phyloP scores from a whole-genome alignment of 192 early-diverging fungal genomes.

The Umbelopsis isabellina region DNA sequence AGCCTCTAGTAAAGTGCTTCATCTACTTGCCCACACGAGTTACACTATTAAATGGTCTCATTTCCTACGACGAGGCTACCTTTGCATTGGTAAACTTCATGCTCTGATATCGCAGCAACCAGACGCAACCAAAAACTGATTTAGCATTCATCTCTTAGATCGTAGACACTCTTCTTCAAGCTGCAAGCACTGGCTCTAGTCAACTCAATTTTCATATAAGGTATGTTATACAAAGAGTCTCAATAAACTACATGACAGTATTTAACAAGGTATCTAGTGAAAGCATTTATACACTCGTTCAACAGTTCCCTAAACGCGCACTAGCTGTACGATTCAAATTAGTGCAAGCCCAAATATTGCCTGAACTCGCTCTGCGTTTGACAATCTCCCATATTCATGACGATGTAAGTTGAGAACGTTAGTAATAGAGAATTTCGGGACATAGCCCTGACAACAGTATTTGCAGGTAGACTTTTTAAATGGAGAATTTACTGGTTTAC shows the following conservation, averaged over 20 bases:
- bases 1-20: constrained; percentile 11
- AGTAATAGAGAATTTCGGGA: too few relatives aligned
- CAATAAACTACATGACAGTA: background rate
- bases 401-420: constrained; percentile 4
- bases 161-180: constrained; percentile 11
- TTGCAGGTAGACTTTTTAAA: constrained; percentile 31
- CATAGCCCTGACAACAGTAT: background rate
- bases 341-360: constrained; percentile 30
- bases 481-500: constrained; percentile 22
- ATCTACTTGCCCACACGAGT: constrained; percentile 6
- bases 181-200: constrained; percentile 11
- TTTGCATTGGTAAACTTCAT: background rate
- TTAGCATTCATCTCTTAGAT: background rate
- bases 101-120: background rate
- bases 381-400: constrained; percentile 35
- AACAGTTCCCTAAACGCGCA: constrained; percentile 28
- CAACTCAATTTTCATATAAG: background rate
- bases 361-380: constrained; percentile 30
- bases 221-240: background rate
- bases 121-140: background rate
- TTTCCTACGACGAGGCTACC: background rate
- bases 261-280: constrained; percentile 23
- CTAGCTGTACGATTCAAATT: constrained; percentile 30
- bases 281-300: constrained; percentile 30
- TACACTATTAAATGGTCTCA: background rate